Conservation (phyloP, 805 yeast species). For the Ogataea siamensis region DNA sequence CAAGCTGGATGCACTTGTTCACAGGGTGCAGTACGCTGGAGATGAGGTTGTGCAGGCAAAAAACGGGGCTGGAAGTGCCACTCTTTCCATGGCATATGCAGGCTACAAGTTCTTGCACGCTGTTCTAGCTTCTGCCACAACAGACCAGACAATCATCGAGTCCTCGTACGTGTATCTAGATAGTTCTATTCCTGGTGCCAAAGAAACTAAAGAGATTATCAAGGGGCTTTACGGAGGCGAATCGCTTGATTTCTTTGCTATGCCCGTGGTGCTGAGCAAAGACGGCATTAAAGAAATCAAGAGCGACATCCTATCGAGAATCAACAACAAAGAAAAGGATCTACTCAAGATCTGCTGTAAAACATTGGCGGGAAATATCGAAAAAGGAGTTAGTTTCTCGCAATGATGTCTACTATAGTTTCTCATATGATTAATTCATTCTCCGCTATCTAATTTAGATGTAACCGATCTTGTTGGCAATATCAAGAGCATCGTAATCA, state of each 20-base stretch:
- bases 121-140: slow-evolving; percentile 61
- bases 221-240: slow-evolving; percentile 34
- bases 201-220: slow-evolving; percentile 43
- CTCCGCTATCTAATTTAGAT: slow-evolving; percentile 50
- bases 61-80: slow-evolving; percentile 93
- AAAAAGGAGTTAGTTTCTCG: slow-evolving; percentile 46
- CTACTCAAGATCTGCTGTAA: slow-evolving; percentile 52
- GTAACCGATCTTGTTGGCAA: slow-evolving; percentile 99
- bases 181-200: slow-evolving; percentile 52
- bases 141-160: slow-evolving; percentile 63
- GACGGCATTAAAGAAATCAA: slow-evolving; percentile 59
- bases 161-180: slow-evolving; percentile 57
- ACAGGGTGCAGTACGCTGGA: slow-evolving; percentile 86
- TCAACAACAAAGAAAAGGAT: slow-evolving; percentile 53
- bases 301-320: slow-evolving; percentile 47
- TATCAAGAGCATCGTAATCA: slow-evolving; percentile 98
- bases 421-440: slow-evolving; percentile 13
- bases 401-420: slow-evolving; percentile 22
- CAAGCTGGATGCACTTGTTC: slow-evolving; percentile 54
- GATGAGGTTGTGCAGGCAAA: slow-evolving; percentile 96
- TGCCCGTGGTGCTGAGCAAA: slow-evolving; percentile 56
- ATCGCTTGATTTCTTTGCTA: slow-evolving; percentile 49
- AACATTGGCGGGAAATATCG: slow-evolving; percentile 53
- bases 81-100: slow-evolving; percentile 94
- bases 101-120: slow-evolving; percentile 73